These are phyloP conservation scores for Metschnikowia chrysomelidarum DNA, from an alignment of 805 yeast genomes.

Conservation along the genomic window DNA sequence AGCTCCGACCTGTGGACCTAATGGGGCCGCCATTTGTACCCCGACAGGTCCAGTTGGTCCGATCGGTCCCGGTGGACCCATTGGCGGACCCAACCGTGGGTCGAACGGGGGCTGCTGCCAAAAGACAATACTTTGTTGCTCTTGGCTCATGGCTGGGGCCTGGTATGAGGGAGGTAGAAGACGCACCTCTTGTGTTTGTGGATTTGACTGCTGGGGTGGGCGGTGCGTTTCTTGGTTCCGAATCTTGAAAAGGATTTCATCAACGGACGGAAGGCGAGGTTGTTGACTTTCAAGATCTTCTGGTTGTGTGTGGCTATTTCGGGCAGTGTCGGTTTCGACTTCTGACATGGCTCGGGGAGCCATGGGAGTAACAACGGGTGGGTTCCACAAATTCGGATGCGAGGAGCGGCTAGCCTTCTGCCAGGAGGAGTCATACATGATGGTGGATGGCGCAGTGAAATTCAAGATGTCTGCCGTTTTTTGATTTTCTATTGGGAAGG, in stretches of 20 bases:
- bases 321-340: constrained; percentile 1
- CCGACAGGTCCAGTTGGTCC: too few relatives aligned
- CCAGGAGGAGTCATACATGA: constrained; percentile 15
- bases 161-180: not conserved
- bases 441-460: constrained; percentile 4
- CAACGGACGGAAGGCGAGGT: constrained; percentile 14
- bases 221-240: constrained; percentile 6
- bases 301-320: not conserved
- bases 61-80: too few relatives aligned
- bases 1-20: too few relatives aligned
- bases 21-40: too few relatives aligned
- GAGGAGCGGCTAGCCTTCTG: constrained; percentile 12
- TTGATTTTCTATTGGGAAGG: not conserved
- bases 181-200: constrained; percentile 3
- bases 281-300: not conserved
- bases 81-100: not conserved
- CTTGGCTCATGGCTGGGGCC: not conserved
- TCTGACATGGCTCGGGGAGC: constrained; percentile 7
- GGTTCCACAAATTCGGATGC: constrained; percentile 13
- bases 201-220: too few relatives aligned
- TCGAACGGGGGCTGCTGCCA: constrained; percentile 5
- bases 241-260: constrained; percentile 11
- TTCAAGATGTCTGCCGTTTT: constrained; percentile 1
- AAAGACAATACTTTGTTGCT: constrained; percentile 3
- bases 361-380: constrained; percentile 12